Evolutionary conservation across 2,329 filamentous ascomycete species (phyloP).

Genomic region (Colletotrichum orchidophilum): DNA sequence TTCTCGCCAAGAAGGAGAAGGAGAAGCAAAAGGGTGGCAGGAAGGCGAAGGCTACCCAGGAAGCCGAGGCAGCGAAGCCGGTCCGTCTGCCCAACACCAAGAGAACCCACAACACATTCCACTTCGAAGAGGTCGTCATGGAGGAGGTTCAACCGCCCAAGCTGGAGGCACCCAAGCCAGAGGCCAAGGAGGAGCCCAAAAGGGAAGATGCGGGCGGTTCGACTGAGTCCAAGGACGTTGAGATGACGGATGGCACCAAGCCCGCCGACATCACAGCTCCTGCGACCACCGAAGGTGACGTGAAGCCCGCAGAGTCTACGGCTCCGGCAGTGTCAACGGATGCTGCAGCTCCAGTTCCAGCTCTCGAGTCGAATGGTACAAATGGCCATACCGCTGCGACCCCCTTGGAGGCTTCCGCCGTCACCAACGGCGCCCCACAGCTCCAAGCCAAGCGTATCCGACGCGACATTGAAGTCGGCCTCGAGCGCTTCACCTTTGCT

Average conservation of each 20-base stretch:
- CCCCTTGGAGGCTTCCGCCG: slow-evolving; percentile 26
- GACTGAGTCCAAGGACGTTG: slow-evolving; percentile 34
- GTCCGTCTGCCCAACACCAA: slow-evolving; percentile 76
- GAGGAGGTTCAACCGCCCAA: slow-evolving; percentile 57
- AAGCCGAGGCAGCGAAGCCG: slow-evolving; percentile 65
- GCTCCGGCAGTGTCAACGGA: slow-evolving; percentile 21
- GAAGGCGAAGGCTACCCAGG: slow-evolving; percentile 64
- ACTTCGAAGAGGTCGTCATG: slow-evolving; percentile 74
- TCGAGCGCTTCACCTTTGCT: slow-evolving; percentile 77
- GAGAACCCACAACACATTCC: slow-evolving; percentile 73
- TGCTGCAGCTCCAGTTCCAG: slow-evolving; percentile 32
- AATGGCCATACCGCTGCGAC: slow-evolving; percentile 30
- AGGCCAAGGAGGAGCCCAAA: slow-evolving; percentile 24
- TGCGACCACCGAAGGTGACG: slow-evolving; percentile 33
- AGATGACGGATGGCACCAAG: slow-evolving; percentile 36
- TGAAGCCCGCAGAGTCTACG: slow-evolving; percentile 37
- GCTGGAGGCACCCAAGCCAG: slow-evolving; percentile 37
- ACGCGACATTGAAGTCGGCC: slow-evolving; percentile 78
- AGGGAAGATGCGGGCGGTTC: slow-evolving; percentile 8
- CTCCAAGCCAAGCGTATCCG: slow-evolving; percentile 65
- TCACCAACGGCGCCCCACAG: slow-evolving; percentile 46
- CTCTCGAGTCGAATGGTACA: slow-evolving; percentile 34
- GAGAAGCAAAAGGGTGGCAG: slow-evolving; percentile 72
- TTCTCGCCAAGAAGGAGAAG: slow-evolving; percentile 83
- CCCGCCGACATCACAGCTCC: slow-evolving; percentile 30